These are phyloP conservation scores for Trametes cinnabarina DNA, from an alignment of 768 basidiomycete genomes.

Conservation along the genomic window DNA sequence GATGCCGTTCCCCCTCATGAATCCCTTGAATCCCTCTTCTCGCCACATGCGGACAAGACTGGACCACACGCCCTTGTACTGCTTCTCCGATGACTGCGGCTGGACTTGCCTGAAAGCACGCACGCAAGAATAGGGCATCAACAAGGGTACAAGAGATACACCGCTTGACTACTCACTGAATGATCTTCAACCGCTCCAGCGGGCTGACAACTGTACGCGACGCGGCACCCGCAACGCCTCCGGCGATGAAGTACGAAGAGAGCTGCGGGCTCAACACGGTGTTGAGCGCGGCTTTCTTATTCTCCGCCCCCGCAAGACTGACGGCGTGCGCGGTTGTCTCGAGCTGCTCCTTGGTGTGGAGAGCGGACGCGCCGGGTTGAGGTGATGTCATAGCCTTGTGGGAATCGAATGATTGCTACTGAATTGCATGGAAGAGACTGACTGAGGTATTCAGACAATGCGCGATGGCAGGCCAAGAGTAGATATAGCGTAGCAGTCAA, in stretches of 20 bases:
- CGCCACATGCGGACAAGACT: conserved; percentile 87
- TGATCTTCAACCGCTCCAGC: conserved; percentile 92
- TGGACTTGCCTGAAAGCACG: conserved; percentile 79
- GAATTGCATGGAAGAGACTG: conserved; percentile 2
- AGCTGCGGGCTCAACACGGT: conserved; percentile 35
- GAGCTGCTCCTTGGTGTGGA: conserved; percentile 2
- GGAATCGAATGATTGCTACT: conserved; percentile 3
- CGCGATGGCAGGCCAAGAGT: neutral
- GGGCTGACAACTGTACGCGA: conserved; percentile 92
- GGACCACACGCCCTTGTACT: conserved; percentile 83
- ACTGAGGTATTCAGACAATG: neutral
- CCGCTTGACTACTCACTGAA: conserved; percentile 62
- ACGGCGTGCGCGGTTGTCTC: conserved; percentile 4
- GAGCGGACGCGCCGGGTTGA: conserved; percentile 9
- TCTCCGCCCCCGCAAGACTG: conserved; percentile 14
- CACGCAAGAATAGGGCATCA: neutral
- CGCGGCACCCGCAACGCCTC: conserved; percentile 57
- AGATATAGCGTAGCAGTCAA: neutral
- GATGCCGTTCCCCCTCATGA: conserved; percentile 91
- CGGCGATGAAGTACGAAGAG: conserved; percentile 52
- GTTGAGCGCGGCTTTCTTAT: conserved; percentile 10
- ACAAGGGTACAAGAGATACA: neutral
- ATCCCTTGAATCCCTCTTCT: conserved; percentile 91
- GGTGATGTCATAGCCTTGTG: conserved; percentile 23
- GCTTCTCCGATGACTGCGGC: conserved; percentile 54